Evolutionary conservation across 139 green algal species (phyloP).

Genomic region (Deuterostichococcus epilithicus): DNA sequence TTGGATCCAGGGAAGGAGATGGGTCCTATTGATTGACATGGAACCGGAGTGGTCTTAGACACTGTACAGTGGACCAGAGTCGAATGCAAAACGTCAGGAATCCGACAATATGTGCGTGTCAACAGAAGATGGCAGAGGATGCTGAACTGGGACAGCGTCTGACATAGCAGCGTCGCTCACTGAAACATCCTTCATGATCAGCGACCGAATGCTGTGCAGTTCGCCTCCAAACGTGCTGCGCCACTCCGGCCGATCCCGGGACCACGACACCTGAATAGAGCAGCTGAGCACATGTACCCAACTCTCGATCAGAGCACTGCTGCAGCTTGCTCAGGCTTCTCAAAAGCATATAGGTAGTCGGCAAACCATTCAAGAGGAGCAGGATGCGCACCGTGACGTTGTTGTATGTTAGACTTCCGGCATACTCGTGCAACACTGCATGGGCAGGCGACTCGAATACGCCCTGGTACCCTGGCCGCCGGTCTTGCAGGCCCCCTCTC

Average conservation of each 20-base stretch:
- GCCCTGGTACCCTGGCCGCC: constrained; percentile 4
- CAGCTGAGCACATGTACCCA: not conserved
- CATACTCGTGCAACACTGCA: not conserved
- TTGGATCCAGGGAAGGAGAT: too few relatives aligned
- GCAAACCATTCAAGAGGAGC: too few relatives aligned
- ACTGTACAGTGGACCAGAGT: too few relatives aligned
- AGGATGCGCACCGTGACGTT: too few relatives aligned
- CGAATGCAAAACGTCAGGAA: too few relatives aligned
- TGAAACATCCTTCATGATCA: not conserved
- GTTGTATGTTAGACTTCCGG: not conserved
- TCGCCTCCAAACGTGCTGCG: not conserved
- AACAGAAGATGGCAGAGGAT: too few relatives aligned
- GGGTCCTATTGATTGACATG: too few relatives aligned
- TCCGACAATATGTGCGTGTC: too few relatives aligned
- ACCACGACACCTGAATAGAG: not conserved
- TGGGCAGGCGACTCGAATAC: not conserved
- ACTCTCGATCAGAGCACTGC: not conserved
- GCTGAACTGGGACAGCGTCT: too few relatives aligned
- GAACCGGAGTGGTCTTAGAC: too few relatives aligned
- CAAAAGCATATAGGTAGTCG: too few relatives aligned
- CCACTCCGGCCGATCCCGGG: not conserved
- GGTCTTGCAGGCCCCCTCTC: constrained; percentile 14
- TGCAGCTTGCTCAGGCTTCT: too few relatives aligned
- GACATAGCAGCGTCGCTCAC: not conserved
- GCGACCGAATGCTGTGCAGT: not conserved